Percentiles rank a stretch among this genome's conserved stretches.
Conservation (phyloP, 148 eudicot genomes). For the Polygonum aviculare region DNA sequence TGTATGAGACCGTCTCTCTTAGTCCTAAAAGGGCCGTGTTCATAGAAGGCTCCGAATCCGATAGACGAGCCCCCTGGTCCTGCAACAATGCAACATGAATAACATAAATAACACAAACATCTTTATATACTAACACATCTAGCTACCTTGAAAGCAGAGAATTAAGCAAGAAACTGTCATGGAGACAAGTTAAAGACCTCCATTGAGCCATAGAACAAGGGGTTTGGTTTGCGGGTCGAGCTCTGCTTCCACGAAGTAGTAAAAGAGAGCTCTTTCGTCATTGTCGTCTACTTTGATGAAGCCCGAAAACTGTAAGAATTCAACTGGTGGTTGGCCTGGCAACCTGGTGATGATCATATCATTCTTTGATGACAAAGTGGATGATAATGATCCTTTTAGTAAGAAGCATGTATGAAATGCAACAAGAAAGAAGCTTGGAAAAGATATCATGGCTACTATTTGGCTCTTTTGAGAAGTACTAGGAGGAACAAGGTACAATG, state of each 20-base stretch:
- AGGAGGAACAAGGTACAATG: not conserved
- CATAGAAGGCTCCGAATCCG: not conserved
- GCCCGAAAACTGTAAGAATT: not conserved
- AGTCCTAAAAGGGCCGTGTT: not conserved
- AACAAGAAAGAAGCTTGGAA: not conserved
- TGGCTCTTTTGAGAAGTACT: not conserved
- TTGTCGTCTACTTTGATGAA: not conserved
- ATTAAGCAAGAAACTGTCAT: not conserved
- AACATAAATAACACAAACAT: not conserved
- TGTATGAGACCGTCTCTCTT: not conserved
- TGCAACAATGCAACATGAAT: not conserved
- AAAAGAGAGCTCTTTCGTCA: not conserved
- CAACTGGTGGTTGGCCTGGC: slow-evolving; percentile 7
- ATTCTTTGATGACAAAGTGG: not conserved
- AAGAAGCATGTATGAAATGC: not conserved
- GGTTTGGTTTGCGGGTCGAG: slow-evolving; percentile 1
- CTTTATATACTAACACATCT: too few relatives aligned
- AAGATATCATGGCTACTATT: not conserved
- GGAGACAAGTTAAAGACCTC: not conserved
- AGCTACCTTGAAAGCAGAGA: too few relatives aligned
- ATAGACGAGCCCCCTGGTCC: slow-evolving; percentile 3
- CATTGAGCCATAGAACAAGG: slow-evolving; percentile 7
- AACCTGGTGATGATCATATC: slow-evolving; percentile 2
- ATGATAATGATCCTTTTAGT: not conserved
- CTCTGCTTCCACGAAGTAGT: slow-evolving; percentile 9